Conservation (phyloP, 768 basidiomycete genomes). For the Macrocybe gigantea region DNA sequence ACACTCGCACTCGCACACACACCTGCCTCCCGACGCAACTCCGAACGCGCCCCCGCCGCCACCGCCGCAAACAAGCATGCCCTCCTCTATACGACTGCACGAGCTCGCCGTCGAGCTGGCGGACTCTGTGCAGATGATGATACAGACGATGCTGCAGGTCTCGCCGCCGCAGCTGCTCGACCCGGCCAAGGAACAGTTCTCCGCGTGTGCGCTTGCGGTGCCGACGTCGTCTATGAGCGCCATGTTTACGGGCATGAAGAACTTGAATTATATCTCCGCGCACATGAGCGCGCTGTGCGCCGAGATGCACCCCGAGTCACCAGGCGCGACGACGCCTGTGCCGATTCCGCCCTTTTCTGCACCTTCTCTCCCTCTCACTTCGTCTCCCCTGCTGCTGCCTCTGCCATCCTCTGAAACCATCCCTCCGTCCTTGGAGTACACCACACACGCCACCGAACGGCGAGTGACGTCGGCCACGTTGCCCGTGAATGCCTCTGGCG, state of each 20-base stretch:
- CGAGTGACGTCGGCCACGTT: too few species aligned
- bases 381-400: not conserved
- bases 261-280: constrained; percentile 89
- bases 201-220: constrained; percentile 81
- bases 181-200: constrained; percentile 89
- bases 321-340: not conserved
- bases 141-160: constrained; percentile 87
- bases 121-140: constrained; percentile 84
- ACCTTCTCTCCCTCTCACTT: not conserved
- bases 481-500: too few species aligned
- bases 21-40: not conserved
- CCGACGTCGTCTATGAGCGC: constrained; percentile 87
- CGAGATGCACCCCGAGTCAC: constrained; percentile 7
- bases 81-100: constrained; percentile 38
- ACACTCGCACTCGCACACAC: too few species aligned
- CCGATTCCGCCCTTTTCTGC: constrained; percentile 1
- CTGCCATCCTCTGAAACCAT: too few species aligned
- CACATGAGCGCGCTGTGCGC: constrained; percentile 58
- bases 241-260: constrained; percentile 88
- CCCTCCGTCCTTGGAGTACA: too few species aligned
- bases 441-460: too few species aligned
- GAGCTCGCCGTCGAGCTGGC: constrained; percentile 85
- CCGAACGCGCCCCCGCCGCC: constrained; percentile 5
- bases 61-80: constrained; percentile 9
- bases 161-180: constrained; percentile 88